A percentile compares a stretch with the other conserved stretches of the same genome.
These are phyloP conservation scores for Phytopythium mirpurense DNA, from an alignment of 352 stramenopile species.

Conservation along the genomic window DNA sequence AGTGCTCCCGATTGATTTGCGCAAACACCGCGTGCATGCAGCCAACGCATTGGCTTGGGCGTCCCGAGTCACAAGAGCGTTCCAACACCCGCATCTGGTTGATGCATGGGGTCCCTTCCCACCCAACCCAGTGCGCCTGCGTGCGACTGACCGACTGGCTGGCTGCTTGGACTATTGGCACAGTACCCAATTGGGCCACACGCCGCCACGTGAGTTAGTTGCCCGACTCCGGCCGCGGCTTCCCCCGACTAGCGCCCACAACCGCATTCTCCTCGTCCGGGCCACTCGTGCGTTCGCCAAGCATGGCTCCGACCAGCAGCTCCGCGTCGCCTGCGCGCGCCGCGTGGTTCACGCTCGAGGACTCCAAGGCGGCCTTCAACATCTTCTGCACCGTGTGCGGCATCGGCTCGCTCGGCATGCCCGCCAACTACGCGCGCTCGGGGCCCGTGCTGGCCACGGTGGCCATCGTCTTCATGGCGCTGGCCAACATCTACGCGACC, in stretches of 20 bases:
- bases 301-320: neutral
- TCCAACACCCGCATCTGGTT: neutral
- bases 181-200: too few species aligned
- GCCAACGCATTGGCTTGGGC: too few species aligned
- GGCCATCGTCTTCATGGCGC: constrained; percentile 39
- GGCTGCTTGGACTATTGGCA: neutral
- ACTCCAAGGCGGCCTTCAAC: constrained; percentile 31
- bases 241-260: neutral
- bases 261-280: neutral
- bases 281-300: neutral
- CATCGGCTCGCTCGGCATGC: constrained; percentile 41
- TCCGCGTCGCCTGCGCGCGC: constrained; percentile 4
- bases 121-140: too few species aligned
- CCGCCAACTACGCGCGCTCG: constrained; percentile 40
- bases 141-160: neutral
- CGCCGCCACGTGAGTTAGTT: too few species aligned
- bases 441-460: constrained; percentile 28
- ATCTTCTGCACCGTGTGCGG: constrained; percentile 28
- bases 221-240: too few species aligned
- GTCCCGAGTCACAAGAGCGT: constrained; percentile 4
- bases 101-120: neutral
- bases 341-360: constrained; percentile 25
- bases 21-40: constrained; percentile 5
- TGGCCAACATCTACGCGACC: constrained; percentile 37
- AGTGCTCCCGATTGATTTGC: constrained; percentile 2